These are phyloP conservation scores for Coemansia sp. DNA, from an alignment of 192 early-diverging fungal genomes.

Conservation along the genomic window DNA sequence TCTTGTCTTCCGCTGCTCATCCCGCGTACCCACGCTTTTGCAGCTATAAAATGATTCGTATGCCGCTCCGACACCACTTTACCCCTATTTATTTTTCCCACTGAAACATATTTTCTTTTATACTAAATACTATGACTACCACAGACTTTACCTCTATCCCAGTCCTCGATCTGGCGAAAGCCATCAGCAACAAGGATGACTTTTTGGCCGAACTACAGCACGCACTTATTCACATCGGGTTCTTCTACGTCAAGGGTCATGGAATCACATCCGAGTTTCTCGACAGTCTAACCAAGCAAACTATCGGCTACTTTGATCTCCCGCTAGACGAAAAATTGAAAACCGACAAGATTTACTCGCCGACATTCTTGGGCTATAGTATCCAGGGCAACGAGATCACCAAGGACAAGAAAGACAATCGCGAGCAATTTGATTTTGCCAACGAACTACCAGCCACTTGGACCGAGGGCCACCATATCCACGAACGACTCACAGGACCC, in stretches of 20 bases:
- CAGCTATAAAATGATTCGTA: neutral
- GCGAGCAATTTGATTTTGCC: slow-evolving; percentile 63
- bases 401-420: slow-evolving; percentile 48
- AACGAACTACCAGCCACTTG: slow-evolving; percentile 42
- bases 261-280: slow-evolving; percentile 45
- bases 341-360: slow-evolving; percentile 57
- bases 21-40: neutral
- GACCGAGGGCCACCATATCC: slow-evolving; percentile 30
- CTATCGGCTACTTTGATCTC: slow-evolving; percentile 56
- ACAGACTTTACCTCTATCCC: slow-evolving; percentile 29
- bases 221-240: slow-evolving; percentile 59
- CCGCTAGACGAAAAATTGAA: slow-evolving; percentile 60
- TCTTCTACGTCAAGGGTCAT: slow-evolving; percentile 62
- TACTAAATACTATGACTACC: neutral
- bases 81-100: neutral
- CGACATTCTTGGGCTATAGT: slow-evolving; percentile 64
- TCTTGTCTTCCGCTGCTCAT: neutral
- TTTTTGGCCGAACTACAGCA: slow-evolving; percentile 56
- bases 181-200: slow-evolving; percentile 14
- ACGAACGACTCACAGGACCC: slow-evolving; percentile 59
- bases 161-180: slow-evolving; percentile 23
- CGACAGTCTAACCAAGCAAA: slow-evolving; percentile 12
- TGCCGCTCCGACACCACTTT: neutral
- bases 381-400: slow-evolving; percentile 56
- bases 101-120: neutral